Evolutionary conservation across 2,329 filamentous ascomycete genomes (phyloP), one percentile per base, ranked within the genome.

Genomic region (Westerdykella ornata): DNA sequence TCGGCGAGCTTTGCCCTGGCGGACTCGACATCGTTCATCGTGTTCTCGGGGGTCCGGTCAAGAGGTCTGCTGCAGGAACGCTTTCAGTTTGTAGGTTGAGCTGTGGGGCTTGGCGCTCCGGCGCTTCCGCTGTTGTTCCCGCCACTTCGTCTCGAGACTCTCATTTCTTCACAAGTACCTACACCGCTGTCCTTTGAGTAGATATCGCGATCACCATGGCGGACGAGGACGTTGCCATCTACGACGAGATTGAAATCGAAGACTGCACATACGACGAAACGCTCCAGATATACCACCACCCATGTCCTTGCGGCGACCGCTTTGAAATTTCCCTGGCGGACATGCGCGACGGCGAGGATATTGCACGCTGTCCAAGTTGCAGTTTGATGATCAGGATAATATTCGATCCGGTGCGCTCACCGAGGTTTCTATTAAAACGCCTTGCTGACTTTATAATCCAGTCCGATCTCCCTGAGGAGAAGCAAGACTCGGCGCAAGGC

Each of bases 201-300:
- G 4, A n/a, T 9, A 26, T 11, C 7, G 22, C 22, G 7, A 11
- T 8, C 7, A 26, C 7, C 44, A 65, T 65, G 61, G 57, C 58
- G 35, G 62, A 65, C 53, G 60, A 60, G 31, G 60, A 63, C n/a
- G 15, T 57, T 11, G 81, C 84, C 53, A 85, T 95, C 59, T 97
- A 97, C 74, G 90, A 97, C 62, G 90, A 96, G 68, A 89, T 97
- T 68, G 90, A 97, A 67, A 96, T 97, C 72, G 90, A 97, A 68
- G 92, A 98, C 69, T 63, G 60, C 46, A 86, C 95, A 65, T 97
- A 96, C 73, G 90, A 97, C 62, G 90, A 96, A 69, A 90, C 76
- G 3, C 77, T 88, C 31, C 84, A 95, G 66, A 83, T 95, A 55
- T 98, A 95, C 72, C 85, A 90, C 70, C 95, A 94, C 66, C 92